Evolutionary conservation across 2,329 filamentous ascomycete species (phyloP).

Genomic region (Colletotrichum tabaci): DNA sequence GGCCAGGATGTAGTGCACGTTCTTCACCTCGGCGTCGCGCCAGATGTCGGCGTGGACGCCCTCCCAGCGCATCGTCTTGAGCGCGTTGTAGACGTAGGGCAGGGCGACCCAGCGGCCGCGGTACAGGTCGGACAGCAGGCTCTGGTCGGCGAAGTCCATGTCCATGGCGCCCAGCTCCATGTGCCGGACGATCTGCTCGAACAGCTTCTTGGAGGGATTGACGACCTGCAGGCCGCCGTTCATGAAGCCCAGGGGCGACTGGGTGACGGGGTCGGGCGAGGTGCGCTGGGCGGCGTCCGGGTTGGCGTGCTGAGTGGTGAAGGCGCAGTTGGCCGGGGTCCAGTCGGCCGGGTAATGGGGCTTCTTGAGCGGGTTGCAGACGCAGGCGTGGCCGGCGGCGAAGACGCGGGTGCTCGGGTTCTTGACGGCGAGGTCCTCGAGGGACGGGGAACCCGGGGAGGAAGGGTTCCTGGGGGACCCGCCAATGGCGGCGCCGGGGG

Average conservation of each 20-base stretch:
- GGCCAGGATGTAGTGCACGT: slow-evolving; percentile 73
- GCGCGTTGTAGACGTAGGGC: slow-evolving; percentile 74
- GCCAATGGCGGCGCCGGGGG: slow-evolving; percentile 34
- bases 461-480: slow-evolving; percentile 10
- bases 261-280: slow-evolving; percentile 59
- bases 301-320: slow-evolving; percentile 66
- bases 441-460: slow-evolving; percentile 10
- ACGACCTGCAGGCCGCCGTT: slow-evolving; percentile 73
- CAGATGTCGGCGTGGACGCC: slow-evolving; percentile 70
- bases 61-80: slow-evolving; percentile 71
- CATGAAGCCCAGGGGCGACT: slow-evolving; percentile 65
- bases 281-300: slow-evolving; percentile 63
- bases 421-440: slow-evolving; percentile 28
- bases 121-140: slow-evolving; percentile 70
- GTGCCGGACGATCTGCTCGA: slow-evolving; percentile 64
- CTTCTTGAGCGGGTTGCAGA: slow-evolving; percentile 86
- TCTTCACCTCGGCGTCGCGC: slow-evolving; percentile 71
- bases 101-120: slow-evolving; percentile 69
- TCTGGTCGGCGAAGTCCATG: slow-evolving; percentile 74
- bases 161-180: slow-evolving; percentile 63
- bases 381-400: slow-evolving; percentile 86
- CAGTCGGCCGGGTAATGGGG: slow-evolving; percentile 84
- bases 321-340: slow-evolving; percentile 71
- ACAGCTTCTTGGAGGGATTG: slow-evolving; percentile 64
- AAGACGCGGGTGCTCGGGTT: slow-evolving; percentile 71